Base-by-base conservation (phyloP, 2,329 filamentous ascomycete genomes). In the Leptographium galeiforme region DNA sequence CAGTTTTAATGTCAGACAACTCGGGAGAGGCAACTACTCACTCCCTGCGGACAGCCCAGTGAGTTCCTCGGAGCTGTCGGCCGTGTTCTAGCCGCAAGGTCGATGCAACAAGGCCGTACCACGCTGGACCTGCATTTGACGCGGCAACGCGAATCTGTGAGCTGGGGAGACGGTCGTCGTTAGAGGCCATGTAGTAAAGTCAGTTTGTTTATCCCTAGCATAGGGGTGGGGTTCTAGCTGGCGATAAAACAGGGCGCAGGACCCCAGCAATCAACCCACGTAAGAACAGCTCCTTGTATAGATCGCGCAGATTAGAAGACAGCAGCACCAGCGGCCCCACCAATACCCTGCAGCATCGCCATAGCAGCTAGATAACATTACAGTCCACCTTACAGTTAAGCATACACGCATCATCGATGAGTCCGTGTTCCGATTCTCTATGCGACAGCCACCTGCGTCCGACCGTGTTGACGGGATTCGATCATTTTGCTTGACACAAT, bases 41-140 rank as follows among this genome's bases (percentile, higher is more conserved):
- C 16, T 11, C 33, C 18, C 41, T 52, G 18, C 38, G 48, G 13
- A 43, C 41, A 8, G 47, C 61, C 1, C 61, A 64, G 53, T 52
- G 58, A 38, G 58, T 59, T 6, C 62, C 61, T 11, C 57, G 58
- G 2, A 61, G 57, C 47, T 63, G 62, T 48, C 44, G 51, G 10
- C 45, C 56, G 6, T 63, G 62, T 39, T 51, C 60, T 2, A 56
- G 57, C 10, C 61, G 61, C 50, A 61, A 62, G 50, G 59, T 63
- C 57, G 56, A 48, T 63, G 61, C 44, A 58, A 63, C 54, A 63
- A 63, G 47, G 51, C 39, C 3, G 54, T 60, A 3, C 61, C 62
- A 4, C 63, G 61, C 34, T 54, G 56, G 13, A 59, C 56, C 5
- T 63, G 61, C 50, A 57, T 63, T 48, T 53, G 56, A 10, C 59